Percentiles rank a stretch among this genome's conserved stretches.
Evolutionary conservation across 2,329 filamentous ascomycete species (phyloP).

Genomic region (Fusarium phyllophilum): DNA sequence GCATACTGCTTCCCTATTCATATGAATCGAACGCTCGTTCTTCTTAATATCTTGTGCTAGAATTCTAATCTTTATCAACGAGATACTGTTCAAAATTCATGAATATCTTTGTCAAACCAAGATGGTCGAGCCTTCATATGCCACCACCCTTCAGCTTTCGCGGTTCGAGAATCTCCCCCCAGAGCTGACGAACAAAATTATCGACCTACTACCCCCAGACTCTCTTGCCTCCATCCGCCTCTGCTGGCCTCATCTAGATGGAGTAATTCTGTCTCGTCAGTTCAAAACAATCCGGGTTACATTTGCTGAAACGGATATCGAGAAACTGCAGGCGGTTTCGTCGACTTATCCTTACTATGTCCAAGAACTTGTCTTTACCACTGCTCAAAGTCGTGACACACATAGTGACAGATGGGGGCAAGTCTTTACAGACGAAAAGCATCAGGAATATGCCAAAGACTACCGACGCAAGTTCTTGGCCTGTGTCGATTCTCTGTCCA

Average conservation of each 20-base stretch:
- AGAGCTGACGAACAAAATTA: background rate
- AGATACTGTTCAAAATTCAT: background rate
- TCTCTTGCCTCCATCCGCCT: background rate
- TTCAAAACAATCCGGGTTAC: background rate
- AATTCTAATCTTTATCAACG: background rate
- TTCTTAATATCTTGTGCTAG: background rate
- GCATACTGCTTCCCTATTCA: background rate
- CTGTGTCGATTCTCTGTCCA: background rate
- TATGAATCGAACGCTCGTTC: background rate
- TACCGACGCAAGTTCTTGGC: background rate
- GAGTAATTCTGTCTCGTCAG: background rate
- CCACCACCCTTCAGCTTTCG: background rate
- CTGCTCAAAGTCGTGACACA: background rate
- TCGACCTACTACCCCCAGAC: background rate
- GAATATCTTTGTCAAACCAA: background rate
- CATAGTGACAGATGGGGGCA: background rate
- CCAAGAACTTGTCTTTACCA: constrained; percentile 6
- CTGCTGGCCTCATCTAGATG: background rate
- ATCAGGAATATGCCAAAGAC: background rate
- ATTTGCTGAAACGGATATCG: background rate
- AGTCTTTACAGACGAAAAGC: background rate
- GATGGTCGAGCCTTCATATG: background rate
- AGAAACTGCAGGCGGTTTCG: background rate
- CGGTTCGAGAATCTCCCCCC: background rate
- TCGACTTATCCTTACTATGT: background rate